A percentile compares a stretch with the other conserved stretches of the same genome.
These are phyloP conservation scores for Epichloe baconii DNA, from an alignment of 2,329 filamentous ascomycete species.

Conservation along the genomic window DNA sequence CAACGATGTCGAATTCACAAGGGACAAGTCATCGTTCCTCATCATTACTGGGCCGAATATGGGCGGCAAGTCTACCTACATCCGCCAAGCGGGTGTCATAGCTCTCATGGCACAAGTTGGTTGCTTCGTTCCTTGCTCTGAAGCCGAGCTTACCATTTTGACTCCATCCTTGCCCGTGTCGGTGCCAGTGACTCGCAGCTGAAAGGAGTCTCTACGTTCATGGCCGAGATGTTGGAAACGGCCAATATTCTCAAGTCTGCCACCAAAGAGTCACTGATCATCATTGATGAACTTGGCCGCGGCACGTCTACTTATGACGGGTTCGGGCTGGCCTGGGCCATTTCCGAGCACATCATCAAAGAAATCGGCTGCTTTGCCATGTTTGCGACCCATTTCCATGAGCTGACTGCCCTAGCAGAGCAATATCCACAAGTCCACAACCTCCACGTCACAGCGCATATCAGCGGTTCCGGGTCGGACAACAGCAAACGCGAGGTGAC, in stretches of 20 bases:
- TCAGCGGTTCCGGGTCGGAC: slow-evolving; percentile 39
- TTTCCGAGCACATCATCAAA: slow-evolving; percentile 91
- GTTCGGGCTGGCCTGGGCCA: slow-evolving; percentile 97
- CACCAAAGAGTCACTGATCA: slow-evolving; percentile 89
- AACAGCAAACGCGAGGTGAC: slow-evolving; percentile 69
- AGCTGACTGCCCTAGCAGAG: slow-evolving; percentile 81
- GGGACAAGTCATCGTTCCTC: slow-evolving; percentile 73
- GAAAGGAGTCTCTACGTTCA: slow-evolving; percentile 96
- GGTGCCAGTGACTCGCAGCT: slow-evolving; percentile 93
- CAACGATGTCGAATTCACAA: slow-evolving; percentile 76
- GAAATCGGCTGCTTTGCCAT: slow-evolving; percentile 90
- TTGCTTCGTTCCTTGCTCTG: slow-evolving; percentile 84
- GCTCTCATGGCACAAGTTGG: slow-evolving; percentile 95
- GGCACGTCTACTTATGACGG: slow-evolving; percentile 97
- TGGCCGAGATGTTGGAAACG: slow-evolving; percentile 99
- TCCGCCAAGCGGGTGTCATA: slow-evolving; percentile 92
- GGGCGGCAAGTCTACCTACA: slow-evolving; percentile 98
- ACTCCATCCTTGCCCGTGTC: slow-evolving; percentile 90
- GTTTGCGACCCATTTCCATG: slow-evolving; percentile 98
- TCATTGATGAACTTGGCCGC: slow-evolving; percentile 93
- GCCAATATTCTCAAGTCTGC: slow-evolving; percentile 97
- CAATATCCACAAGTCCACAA: slow-evolving; percentile 82
- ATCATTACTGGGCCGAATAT: slow-evolving; percentile 98
- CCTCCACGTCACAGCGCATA: slow-evolving; percentile 91
- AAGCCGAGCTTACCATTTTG: slow-evolving; percentile 93